Conservation (phyloP, 2,329 filamentous ascomycete species). For the Fusarium brevicatenulatum region DNA sequence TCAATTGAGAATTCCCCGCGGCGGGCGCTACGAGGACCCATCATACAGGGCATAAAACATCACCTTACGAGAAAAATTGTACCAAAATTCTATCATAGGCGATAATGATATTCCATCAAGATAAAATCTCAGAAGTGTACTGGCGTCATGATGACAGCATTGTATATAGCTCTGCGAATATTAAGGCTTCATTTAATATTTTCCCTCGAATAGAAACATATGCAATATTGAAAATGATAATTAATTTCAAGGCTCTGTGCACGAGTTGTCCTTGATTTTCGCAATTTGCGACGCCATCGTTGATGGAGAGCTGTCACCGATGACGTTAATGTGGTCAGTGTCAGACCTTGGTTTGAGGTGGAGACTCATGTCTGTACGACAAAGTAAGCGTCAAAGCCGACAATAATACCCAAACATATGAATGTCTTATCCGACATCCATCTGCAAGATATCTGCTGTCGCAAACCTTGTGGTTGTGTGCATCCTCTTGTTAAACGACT, state of each 20-base stretch:
- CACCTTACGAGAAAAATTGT: neutral
- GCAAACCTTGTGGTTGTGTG: neutral
- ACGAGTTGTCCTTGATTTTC: constrained; percentile 34
- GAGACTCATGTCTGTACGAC: constrained; percentile 1
- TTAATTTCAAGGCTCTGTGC: constrained; percentile 18
- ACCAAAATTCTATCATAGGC: constrained; percentile 9
- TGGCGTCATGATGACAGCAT: constrained; percentile 19
- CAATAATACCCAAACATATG: constrained; percentile 5
- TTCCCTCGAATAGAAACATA: constrained; percentile 4
- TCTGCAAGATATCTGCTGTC: neutral
- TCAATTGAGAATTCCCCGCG: constrained; percentile 20
- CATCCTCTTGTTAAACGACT: neutral
- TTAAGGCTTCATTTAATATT: neutral
- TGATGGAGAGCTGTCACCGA: constrained; percentile 26
- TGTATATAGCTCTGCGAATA: neutral
- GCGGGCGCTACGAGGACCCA: constrained; percentile 5
- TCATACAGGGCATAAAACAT: constrained; percentile 12
- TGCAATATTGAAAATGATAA: neutral
- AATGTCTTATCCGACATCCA: too few relatives aligned
- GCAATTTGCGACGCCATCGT: constrained; percentile 29
- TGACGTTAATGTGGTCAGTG: constrained; percentile 28
- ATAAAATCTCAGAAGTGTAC: neutral
- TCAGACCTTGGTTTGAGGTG: constrained; percentile 29
- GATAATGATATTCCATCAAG: constrained; percentile 4
- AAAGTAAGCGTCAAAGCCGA: neutral